Evolutionary conservation across 164 flowering plant species (phyloP).

Genomic region (Aristolochia contorta): DNA sequence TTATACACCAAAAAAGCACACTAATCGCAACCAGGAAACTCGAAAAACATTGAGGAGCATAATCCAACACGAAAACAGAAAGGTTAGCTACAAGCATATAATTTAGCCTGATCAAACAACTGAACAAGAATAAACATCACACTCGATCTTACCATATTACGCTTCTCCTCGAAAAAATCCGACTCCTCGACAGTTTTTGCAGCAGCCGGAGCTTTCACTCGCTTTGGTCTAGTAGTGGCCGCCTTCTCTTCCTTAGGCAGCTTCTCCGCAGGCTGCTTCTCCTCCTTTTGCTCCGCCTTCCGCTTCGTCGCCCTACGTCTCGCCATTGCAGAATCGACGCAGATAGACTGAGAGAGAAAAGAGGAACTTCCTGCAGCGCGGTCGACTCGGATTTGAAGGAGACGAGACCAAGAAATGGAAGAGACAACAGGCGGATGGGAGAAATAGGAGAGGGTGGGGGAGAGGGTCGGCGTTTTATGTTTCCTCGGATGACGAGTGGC

Average conservation of each 20-base stretch:
- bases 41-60: not conserved
- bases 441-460: slow-evolving; percentile 1
- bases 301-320: slow-evolving; percentile 2
- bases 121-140: too few species aligned
- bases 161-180: slow-evolving; percentile 57
- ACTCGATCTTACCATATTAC: slow-evolving; percentile 47
- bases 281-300: not conserved
- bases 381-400: not conserved
- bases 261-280: slow-evolving; percentile 1
- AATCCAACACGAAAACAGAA: not conserved
- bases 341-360: not conserved
- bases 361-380: not conserved
- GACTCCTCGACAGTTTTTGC: slow-evolving; percentile 40
- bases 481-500: not conserved
- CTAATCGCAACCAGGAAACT: not conserved
- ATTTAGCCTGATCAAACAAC: too few species aligned
- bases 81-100: not conserved
- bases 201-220: slow-evolving; percentile 29
- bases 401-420: too few species aligned
- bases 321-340: not conserved
- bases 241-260: slow-evolving; percentile 13
- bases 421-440: too few species aligned
- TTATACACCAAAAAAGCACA: too few species aligned
- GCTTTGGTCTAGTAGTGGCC: slow-evolving; percentile 31
- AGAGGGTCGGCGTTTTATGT: not conserved